phyloP scores from a whole-genome alignment of 371 early-diverging fungal genomes.

The Mortierella sp. region DNA sequence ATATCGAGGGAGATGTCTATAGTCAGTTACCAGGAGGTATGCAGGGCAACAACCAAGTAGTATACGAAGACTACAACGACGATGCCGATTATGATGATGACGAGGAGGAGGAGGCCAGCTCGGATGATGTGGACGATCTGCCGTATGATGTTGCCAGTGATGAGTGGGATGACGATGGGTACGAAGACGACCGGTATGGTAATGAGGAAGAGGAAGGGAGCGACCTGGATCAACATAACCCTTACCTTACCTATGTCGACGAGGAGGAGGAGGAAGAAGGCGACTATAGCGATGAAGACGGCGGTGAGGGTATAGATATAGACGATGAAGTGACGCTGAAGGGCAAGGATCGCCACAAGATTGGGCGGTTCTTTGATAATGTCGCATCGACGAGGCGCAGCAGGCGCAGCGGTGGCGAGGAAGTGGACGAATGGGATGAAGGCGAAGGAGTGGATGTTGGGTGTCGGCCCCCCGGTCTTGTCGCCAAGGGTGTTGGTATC shows the following conservation, averaged over 20 bases:
- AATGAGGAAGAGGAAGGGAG: constrained; percentile 9
- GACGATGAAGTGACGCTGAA: constrained; percentile 47
- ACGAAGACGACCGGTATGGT: constrained; percentile 53
- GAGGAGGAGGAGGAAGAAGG: constrained; percentile 27
- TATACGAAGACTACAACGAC: constrained; percentile 20
- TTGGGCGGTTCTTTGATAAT: constrained; percentile 48
- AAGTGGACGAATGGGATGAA: constrained; percentile 44
- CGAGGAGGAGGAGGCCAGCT: constrained; percentile 18
- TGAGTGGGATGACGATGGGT: constrained; percentile 56
- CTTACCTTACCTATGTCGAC: constrained; percentile 57
- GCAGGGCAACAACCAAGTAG: constrained; percentile 33
- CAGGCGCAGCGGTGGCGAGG: background rate
- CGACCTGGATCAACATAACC: constrained; percentile 57
- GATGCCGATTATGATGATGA: background rate
- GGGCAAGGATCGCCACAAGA: constrained; percentile 49
- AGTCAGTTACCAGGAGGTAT: constrained; percentile 49
- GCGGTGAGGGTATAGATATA: constrained; percentile 1
- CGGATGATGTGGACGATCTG: constrained; percentile 35
- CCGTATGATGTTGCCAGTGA: constrained; percentile 47
- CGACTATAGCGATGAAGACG: constrained; percentile 18
- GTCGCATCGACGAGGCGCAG: background rate
- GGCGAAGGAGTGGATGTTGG: constrained; percentile 44
- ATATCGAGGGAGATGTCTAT: constrained; percentile 41
- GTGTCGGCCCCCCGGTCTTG: constrained; percentile 36
- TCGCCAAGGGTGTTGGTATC: background rate